Evolutionary conservation across 352 stramenopile genomes (phyloP), one percentile per base, ranked within the genome.

Genomic region (Phytopythium aichiense): DNA sequence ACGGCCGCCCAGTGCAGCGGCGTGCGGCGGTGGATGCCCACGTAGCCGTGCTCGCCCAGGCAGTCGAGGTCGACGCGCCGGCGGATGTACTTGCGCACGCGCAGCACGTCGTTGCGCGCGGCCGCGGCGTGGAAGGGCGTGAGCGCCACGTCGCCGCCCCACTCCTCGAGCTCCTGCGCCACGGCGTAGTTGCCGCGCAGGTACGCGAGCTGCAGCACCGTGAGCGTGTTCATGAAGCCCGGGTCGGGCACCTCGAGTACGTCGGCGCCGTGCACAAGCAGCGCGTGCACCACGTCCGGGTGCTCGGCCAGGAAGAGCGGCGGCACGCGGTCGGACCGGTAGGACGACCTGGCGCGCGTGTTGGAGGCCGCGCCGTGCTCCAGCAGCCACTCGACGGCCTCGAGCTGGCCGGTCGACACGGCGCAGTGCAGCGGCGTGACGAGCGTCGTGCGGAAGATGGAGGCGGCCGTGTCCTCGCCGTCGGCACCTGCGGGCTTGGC

Each of bases 191-290:
- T 92, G 9, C 81, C 74, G 42, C 86, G 77, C 31, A 94, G 40
- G 58, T 94, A 94, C 23, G 85, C 83, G 4, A 92, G 65, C 40
- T 94, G 83, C 23, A 94, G 71, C 4, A 75, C 85, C 5, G 85
- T 92, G 4, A 94, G 48, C 15, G 85, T 94, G 69, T 94, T 92
- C 76, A 89, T 86, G 65, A 79, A 80, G 15, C 85, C 85, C n/a
- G 85, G 81, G 28, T 94, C 83, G 0, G 85, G 85, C 28, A 92
- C 76, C 13, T 68, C 73, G 2, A 94, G 51, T 16, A 84, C 76
- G 45, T 94, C 76, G 8, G 83, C 85, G 58, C 83, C 83, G 31
- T 85, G 61, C 11, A 85, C 73, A 4, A 94, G 68, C 16, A 94
- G 61, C 46, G 87, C 79, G 11, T 71, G 71, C 3, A 91, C 80